phyloP scores from a whole-genome alignment of 352 stramenopile species.

The Pythium sukuiense region DNA sequence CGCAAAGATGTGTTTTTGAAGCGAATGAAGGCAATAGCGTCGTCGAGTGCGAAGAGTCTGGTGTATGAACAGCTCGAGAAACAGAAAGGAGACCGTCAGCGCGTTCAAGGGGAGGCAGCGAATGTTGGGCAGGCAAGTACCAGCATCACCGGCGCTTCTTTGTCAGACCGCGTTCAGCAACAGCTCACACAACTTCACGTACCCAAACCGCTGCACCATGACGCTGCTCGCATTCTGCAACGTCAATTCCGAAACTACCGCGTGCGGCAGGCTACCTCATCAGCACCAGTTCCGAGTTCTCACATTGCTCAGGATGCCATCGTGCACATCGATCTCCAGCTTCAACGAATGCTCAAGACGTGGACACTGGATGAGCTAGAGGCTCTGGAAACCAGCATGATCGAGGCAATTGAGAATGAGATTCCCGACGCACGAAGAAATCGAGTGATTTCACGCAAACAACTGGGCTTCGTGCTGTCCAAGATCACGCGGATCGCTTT shows the following conservation, averaged over 20 bases:
- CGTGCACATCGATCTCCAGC: constrained; percentile 29
- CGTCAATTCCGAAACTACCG: constrained; percentile 26
- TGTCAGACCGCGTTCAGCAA: constrained; percentile 6
- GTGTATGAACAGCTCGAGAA: constrained; percentile 75
- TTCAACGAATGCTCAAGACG: constrained; percentile 40
- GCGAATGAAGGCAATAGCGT: constrained; percentile 73
- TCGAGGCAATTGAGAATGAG: constrained; percentile 44
- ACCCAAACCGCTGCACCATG: constrained; percentile 39
- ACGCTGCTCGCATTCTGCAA: constrained; percentile 32
- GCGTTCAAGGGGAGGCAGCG: neutral
- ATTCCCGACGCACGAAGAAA: constrained; percentile 32
- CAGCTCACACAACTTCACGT: constrained; percentile 36
- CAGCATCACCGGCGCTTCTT: constrained; percentile 19
- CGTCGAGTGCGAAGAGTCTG: constrained; percentile 60
- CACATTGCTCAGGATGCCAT: neutral
- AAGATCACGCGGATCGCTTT: constrained; percentile 47
- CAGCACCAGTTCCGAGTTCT: neutral
- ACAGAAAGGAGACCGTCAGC: constrained; percentile 37
- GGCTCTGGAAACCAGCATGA: constrained; percentile 32
- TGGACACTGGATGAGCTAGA: constrained; percentile 47
- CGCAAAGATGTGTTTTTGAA: constrained; percentile 73
- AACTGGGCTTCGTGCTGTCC: constrained; percentile 52
- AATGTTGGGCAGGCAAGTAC: neutral
- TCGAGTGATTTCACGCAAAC: constrained; percentile 41
- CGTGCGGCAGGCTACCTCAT: neutral